These are phyloP conservation scores for Pittosporum tobira DNA, from an alignment of 129 eudicot species.

Conservation along the genomic window DNA sequence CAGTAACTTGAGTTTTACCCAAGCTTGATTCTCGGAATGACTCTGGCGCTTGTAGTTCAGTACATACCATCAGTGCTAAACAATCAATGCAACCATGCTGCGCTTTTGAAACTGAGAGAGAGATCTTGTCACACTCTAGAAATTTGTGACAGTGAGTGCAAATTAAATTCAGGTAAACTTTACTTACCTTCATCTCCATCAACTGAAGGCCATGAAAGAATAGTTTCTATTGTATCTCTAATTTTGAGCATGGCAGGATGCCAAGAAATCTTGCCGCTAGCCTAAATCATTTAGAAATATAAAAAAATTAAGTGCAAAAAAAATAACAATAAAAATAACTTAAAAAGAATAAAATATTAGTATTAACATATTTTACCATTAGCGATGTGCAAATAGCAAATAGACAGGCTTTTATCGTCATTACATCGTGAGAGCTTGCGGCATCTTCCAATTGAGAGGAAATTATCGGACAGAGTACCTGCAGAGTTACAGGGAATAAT, in stretches of 20 bases:
- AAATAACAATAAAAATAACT: background rate
- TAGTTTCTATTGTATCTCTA: slow-evolving; percentile 41
- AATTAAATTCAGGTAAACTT: background rate
- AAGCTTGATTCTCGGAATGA: slow-evolving; percentile 13
- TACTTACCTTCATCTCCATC: slow-evolving; percentile 74
- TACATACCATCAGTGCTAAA: slow-evolving; percentile 67
- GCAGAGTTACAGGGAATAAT: slow-evolving; percentile 16
- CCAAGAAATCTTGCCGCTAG: slow-evolving; percentile 48
- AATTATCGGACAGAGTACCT: slow-evolving; percentile 69
- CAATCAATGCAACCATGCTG: slow-evolving; percentile 98
- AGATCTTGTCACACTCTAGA: background rate
- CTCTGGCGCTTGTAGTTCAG: slow-evolving; percentile 54
- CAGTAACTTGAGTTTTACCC: background rate
- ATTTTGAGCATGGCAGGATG: slow-evolving; percentile 42
- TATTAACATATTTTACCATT: slow-evolving; percentile 63
- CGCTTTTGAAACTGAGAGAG: slow-evolving; percentile 63
- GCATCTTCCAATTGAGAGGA: slow-evolving; percentile 60
- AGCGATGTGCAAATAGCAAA: slow-evolving; percentile 81
- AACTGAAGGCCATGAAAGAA: slow-evolving; percentile 62
- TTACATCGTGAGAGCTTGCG: slow-evolving; percentile 33
- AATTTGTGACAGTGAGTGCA: background rate
- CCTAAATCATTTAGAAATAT: slow-evolving; percentile 27
- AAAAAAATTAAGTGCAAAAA: slow-evolving; percentile 1
- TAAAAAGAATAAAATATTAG: no score
- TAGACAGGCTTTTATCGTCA: slow-evolving; percentile 71